Percentiles rank a stretch among this genome's conserved stretches.
Evolutionary conservation across 2,329 filamentous ascomycete species (phyloP).

Genomic region (Alternaria postmessia): DNA sequence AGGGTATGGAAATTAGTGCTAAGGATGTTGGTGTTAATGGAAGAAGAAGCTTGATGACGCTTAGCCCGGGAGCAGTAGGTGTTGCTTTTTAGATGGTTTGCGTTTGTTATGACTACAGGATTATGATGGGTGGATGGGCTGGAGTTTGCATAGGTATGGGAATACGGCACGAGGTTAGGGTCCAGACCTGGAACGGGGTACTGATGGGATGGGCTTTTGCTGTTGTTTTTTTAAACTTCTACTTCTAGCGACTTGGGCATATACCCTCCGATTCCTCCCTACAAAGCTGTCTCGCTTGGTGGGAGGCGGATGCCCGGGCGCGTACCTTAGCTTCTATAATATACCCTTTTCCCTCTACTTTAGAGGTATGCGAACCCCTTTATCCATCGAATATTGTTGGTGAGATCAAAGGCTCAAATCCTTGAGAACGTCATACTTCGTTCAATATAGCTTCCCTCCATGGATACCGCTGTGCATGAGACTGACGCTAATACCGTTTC

Average conservation of each 20-base stretch:
- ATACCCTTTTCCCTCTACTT: conserved; percentile 7
- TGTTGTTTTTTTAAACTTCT: not conserved
- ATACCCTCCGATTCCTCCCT: conserved; percentile 19
- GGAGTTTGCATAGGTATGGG: not conserved
- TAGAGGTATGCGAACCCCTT: not conserved
- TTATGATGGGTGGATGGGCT: not conserved
- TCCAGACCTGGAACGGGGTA: not conserved
- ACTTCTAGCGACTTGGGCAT: conserved; percentile 11
- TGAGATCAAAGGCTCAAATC: not conserved
- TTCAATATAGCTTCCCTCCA: not conserved
- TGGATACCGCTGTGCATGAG: not conserved
- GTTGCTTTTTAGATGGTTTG: conserved; percentile 41
- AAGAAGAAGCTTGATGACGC: conserved; percentile 16
- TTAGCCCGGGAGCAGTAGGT: conserved; percentile 38
- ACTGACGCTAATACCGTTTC: not conserved
- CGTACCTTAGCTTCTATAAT: conserved; percentile 5
- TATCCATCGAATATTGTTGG: not conserved
- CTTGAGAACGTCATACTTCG: not conserved
- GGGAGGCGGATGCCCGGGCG: conserved; percentile 15
- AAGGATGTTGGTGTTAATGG: conserved; percentile 26
- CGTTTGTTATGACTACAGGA: not conserved
- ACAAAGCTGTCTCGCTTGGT: conserved; percentile 13
- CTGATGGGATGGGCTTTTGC: not conserved
- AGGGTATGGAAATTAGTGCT: conserved; percentile 43
- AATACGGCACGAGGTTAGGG: not conserved